These are phyloP conservation scores for Logfia minima DNA, from an alignment of 129 eudicot genomes.

Conservation along the genomic window DNA sequence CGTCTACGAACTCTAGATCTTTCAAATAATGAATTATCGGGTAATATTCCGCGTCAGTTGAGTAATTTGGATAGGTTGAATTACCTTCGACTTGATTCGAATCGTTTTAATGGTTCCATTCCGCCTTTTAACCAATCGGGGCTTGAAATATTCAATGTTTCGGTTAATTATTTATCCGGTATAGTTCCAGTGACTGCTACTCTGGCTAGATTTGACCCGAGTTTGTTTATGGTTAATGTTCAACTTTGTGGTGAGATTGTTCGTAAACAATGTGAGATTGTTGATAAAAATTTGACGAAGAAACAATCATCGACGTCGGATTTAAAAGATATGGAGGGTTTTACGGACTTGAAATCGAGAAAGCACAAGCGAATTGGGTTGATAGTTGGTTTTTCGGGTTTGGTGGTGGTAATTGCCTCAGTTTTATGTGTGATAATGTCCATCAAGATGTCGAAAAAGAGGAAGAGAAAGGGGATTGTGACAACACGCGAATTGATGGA, in stretches of 20 bases:
- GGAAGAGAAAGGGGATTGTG: not conserved
- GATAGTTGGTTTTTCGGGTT: constrained; percentile 47
- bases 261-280: constrained; percentile 47
- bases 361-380: constrained; percentile 31
- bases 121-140: constrained; percentile 70
- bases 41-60: constrained; percentile 45
- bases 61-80: constrained; percentile 43
- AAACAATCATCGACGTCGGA: constrained; percentile 27
- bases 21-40: constrained; percentile 60
- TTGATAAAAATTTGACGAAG: constrained; percentile 24
- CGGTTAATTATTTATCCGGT: constrained; percentile 59
- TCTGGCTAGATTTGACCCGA: constrained; percentile 42
- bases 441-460: constrained; percentile 20
- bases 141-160: constrained; percentile 58
- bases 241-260: constrained; percentile 71
- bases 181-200: constrained; percentile 60
- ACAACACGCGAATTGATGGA: constrained; percentile 24
- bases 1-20: constrained; percentile 68
- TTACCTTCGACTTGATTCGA: constrained; percentile 62
- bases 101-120: constrained; percentile 66
- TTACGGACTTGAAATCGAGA: not conserved
- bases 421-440: constrained; percentile 39
- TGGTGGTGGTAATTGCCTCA: constrained; percentile 34
- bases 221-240: constrained; percentile 43
- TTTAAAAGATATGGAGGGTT: constrained; percentile 18